Base-by-base conservation (phyloP, 306 rosid species). In the Abrus precatorius region DNA sequence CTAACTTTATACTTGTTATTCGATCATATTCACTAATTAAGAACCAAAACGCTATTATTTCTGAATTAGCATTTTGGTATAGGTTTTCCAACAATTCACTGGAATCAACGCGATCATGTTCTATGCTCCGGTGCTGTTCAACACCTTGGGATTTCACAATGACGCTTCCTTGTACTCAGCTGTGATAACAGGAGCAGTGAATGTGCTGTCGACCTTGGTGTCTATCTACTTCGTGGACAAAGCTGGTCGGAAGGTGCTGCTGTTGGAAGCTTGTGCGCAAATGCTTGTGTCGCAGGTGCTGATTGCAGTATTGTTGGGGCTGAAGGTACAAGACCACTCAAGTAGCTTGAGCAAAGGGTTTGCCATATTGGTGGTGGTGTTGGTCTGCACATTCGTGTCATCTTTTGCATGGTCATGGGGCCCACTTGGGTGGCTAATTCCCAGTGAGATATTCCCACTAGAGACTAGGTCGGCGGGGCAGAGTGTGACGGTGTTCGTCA, bases 401-500 rank as follows among this genome's bases (percentile, higher is more conserved):
- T 83, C 94, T 1, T 91, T 89, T n/a, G 93, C 91, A 0, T 91
- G 97, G 97, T 91, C 97, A 0, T 91, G 92, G 92, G 97, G 97
- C 0, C 92, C 97, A 43, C 87, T 91, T 0, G 90, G 97, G 1
- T 89, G 93, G 97, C 56, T 91, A n/a, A 87, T 91, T 59, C 93
- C 97, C 0, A 91, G 97, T 43, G 97, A 91, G 63, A 89, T 85
- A 1, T 89, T 89, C 59, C 87, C 92, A 0, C n/a, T 91, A 0
- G 93, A 91, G 86, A 82, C 91, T 0, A 83, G 97, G 14, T 91
- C 97, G 0, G 89, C 88, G 0, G 97, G 92, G 0, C 91, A 86
- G n/a, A 88, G 93, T 74, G 74, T 91, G 12, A 76, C 90, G 0
- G 97, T 89, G 29, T 88, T 63, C n/a, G 50, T 79, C 1, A 91